Evolutionary conservation across 805 yeast species (phyloP).

Genomic region (Metschnikowia drakensbergensis): DNA sequence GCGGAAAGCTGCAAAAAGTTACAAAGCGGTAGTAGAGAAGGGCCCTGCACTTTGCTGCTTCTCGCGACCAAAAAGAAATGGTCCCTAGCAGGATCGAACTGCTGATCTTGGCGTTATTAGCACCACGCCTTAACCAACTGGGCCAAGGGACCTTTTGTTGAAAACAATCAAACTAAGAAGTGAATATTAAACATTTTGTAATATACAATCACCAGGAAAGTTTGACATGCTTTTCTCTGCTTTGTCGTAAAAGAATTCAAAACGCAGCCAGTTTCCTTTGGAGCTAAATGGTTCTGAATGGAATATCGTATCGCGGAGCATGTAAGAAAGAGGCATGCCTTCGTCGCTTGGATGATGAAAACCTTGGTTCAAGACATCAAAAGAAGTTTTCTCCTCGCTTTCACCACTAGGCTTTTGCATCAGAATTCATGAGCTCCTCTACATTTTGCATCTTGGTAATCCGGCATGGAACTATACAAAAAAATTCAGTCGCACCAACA

Average conservation of each 20-base stretch:
- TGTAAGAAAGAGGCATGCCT: too few species aligned
- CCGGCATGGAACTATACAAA: constrained; percentile 3
- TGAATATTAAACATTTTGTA: too few species aligned
- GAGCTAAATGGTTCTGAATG: too few species aligned
- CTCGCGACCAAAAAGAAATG: constrained; percentile 26
- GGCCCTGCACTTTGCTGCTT: too few species aligned
- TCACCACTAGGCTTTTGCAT: too few species aligned
- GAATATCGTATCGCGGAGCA: too few species aligned
- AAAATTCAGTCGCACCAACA: constrained; percentile 3
- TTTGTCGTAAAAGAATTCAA: too few species aligned
- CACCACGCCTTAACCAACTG: constrained; percentile 54
- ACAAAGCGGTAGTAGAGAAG: neutral
- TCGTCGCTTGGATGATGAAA: too few species aligned
- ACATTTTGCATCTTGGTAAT: constrained; percentile 1
- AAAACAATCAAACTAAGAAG: neutral
- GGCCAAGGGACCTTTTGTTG: constrained; percentile 44
- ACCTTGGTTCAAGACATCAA: neutral
- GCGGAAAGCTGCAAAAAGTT: constrained; percentile 1
- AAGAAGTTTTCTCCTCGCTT: neutral
- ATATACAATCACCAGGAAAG: too few species aligned
- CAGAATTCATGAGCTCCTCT: too few species aligned
- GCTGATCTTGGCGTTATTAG: constrained; percentile 66
- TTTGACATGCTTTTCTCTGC: too few species aligned
- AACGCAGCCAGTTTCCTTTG: too few species aligned
- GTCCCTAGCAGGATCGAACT: constrained; percentile 88